Base-by-base conservation (phyloP, 345 rosid species). In the Citrus glauca region DNA sequence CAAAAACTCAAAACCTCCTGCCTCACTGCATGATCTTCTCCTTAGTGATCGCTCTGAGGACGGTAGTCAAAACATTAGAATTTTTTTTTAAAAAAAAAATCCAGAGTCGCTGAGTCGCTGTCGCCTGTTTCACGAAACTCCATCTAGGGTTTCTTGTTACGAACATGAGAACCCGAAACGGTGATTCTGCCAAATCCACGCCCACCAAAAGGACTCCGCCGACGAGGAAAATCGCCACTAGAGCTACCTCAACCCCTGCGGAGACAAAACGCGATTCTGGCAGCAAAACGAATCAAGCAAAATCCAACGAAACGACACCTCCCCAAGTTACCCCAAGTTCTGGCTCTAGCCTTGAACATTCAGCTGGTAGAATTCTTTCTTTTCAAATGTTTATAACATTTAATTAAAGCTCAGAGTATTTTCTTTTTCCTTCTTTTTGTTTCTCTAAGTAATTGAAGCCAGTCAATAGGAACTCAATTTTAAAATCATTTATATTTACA, bases 131-230 rank as follows among this genome's bases (percentile, higher is more conserved):
- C 38, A 7, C 28, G 14, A 8, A 13, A 57, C 2, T n/a, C 56
- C 7, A 37, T 62, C 72, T 19, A 59, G 25, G 79, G 56, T 1
- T 60, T 28, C 11, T 20, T 25, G n/a, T 11, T 53, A 40, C 53
- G 38, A 65, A 56, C 42, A 88, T 88, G 92, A 86, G 77, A 78
- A 77, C 84, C 11, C 81, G 84, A 70, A 89, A 82, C 53, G 66
- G 78, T 14, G 85, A 72, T 22, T 27, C 77, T 22, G 16, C 76
- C 9, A 81, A 81, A 69, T 20, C 83, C 73, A 77, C 71, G 59
- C 38, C 85, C 30, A 32, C 78, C 11, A 81, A 56, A 55, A 86
- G 32, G 76, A 82, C 88, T 81, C 78, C 81, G 82, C 82, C 85
- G 80, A 78, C 50, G 53, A 88, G 77, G 77, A 89, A 88, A 69